These are phyloP conservation scores for Chrysophaeum taylorii DNA, from an alignment of 352 stramenopile genomes.

Conservation along the genomic window DNA sequence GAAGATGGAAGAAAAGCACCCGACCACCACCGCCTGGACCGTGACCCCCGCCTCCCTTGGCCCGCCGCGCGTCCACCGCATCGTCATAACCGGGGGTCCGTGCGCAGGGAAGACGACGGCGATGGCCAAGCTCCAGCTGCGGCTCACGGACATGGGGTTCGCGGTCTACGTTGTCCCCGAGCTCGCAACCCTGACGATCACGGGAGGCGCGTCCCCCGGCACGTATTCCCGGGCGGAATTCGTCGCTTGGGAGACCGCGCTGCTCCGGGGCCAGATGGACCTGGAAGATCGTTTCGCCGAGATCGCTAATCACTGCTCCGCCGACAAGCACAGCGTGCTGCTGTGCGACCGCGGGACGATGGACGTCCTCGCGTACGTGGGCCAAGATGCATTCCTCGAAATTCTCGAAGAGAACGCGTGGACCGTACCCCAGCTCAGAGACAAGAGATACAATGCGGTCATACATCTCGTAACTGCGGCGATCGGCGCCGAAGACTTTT, in stretches of 20 bases:
- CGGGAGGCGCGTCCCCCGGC: slow-evolving; percentile 46
- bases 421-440: slow-evolving; percentile 42
- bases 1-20: background rate
- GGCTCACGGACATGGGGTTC: slow-evolving; percentile 54
- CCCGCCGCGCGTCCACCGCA: slow-evolving; percentile 70
- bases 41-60: background rate
- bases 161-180: slow-evolving; percentile 69
- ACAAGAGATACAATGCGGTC: slow-evolving; percentile 64
- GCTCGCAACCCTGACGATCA: slow-evolving; percentile 64
- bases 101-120: slow-evolving; percentile 72
- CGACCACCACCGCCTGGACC: background rate
- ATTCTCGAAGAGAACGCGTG: slow-evolving; percentile 39
- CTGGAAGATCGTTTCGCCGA: slow-evolving; percentile 55
- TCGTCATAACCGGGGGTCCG: slow-evolving; percentile 65
- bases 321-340: slow-evolving; percentile 57
- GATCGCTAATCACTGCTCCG: slow-evolving; percentile 35
- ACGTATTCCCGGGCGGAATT: background rate
- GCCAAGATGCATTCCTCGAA: slow-evolving; percentile 67
- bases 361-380: slow-evolving; percentile 88
- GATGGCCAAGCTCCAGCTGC: slow-evolving; percentile 56
- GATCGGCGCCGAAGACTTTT: slow-evolving; percentile 82
- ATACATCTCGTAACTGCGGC: slow-evolving; percentile 75
- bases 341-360: slow-evolving; percentile 88
- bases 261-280: background rate
- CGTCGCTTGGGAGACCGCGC: background rate